Evolutionary conservation across 2,329 filamentous ascomycete species (phyloP).

Genomic region (Periconia digitata): DNA sequence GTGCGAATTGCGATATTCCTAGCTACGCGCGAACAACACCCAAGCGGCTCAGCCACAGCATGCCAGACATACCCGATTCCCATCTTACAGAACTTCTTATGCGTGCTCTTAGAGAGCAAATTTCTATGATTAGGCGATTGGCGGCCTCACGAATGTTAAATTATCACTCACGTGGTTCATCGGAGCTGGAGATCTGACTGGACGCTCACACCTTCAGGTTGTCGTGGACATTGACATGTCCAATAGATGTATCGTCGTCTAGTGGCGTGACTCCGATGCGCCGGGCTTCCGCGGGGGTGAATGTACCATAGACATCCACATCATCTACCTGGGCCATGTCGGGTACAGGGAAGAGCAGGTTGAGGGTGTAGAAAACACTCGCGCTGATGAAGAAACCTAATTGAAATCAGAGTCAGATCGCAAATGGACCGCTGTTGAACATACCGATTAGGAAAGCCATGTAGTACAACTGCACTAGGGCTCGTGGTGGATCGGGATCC

Average conservation of each 20-base stretch:
- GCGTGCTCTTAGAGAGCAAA: too few species aligned
- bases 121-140: too few species aligned
- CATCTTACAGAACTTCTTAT: background rate
- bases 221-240: background rate
- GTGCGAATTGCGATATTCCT: background rate
- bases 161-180: too few species aligned
- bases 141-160: too few species aligned
- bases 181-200: too few species aligned
- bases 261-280: constrained; percentile 43
- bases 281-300: constrained; percentile 47
- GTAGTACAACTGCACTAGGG: constrained; percentile 50
- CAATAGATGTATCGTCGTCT: background rate
- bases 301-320: constrained; percentile 50
- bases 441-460: constrained; percentile 51
- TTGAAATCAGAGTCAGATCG: background rate
- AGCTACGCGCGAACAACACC: too few species aligned
- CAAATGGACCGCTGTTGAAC: constrained; percentile 1
- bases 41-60: too few species aligned
- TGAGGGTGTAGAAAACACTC: constrained; percentile 36
- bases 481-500: constrained; percentile 36
- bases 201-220: background rate
- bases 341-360: constrained; percentile 44
- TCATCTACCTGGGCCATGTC: constrained; percentile 49
- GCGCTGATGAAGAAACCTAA: constrained; percentile 46
- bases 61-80: too few species aligned